Percentiles rank a stretch among this genome's conserved stretches.
phyloP scores from a whole-genome alignment of 1,284 basidiomycete genomes.

The Tetrapyrgos nigripes region DNA sequence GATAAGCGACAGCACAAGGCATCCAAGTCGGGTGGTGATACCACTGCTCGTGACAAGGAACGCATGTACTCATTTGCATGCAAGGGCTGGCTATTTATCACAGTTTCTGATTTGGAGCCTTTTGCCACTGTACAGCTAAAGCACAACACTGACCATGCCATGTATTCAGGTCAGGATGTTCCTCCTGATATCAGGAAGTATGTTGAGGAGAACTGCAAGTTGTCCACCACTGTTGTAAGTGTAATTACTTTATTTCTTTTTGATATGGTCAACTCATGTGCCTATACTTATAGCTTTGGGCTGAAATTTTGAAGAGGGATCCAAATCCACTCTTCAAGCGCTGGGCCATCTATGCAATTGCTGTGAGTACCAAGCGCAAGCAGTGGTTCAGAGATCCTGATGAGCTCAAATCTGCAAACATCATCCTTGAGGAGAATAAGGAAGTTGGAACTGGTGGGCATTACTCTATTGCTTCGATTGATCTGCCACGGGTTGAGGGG shows the following conservation, averaged over 20 bases:
- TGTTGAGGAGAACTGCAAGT: background rate
- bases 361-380: constrained; percentile 16
- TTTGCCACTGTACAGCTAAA: no score
- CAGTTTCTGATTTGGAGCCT: no score
- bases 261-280: no score
- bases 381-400: constrained; percentile 25
- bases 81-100: no score
- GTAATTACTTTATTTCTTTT: no score
- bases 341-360: constrained; percentile 23
- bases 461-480: constrained; percentile 19
- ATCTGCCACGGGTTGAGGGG: constrained; percentile 17
- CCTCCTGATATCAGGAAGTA: background rate
- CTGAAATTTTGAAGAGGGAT: background rate
- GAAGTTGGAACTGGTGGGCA: background rate
- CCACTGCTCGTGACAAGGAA: no score
- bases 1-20: constrained; percentile 12
- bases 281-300: no score
- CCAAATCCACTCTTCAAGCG: constrained; percentile 19
- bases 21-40: no score
- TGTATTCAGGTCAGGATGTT: background rate
- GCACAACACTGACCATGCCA: background rate
- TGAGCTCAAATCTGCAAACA: constrained; percentile 22
- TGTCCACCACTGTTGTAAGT: constrained; percentile 4
- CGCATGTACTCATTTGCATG: no score
- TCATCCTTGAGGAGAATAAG: constrained; percentile 15